phyloP scores from a whole-genome alignment of 2,329 filamentous ascomycete species.

The Microcyclospora pomicola region DNA sequence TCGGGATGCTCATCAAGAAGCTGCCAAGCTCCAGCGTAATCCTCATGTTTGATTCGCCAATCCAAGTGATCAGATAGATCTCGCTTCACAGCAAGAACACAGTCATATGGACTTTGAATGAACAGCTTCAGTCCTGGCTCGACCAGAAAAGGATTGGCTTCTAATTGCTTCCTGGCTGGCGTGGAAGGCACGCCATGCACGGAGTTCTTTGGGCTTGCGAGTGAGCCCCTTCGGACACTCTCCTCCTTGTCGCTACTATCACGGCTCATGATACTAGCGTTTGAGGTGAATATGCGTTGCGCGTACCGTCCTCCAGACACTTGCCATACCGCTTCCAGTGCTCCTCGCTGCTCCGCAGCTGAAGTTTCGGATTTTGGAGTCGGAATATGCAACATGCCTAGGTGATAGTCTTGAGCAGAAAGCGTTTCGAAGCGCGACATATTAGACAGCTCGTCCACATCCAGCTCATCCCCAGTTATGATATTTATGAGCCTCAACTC shows the following conservation, averaged over 20 bases:
- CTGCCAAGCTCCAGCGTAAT: slow-evolving; percentile 78
- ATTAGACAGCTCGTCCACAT: slow-evolving; percentile 64
- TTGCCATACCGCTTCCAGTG: slow-evolving; percentile 82
- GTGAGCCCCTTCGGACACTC: not conserved
- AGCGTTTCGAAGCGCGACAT: slow-evolving; percentile 78
- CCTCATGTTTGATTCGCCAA: slow-evolving; percentile 72
- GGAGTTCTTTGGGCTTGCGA: slow-evolving; percentile 21
- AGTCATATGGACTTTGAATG: slow-evolving; percentile 93
- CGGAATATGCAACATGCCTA: slow-evolving; percentile 67
- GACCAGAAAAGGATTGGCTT: slow-evolving; percentile 34
- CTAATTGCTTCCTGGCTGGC: slow-evolving; percentile 13
- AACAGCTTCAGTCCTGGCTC: slow-evolving; percentile 65
- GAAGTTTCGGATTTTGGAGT: slow-evolving; percentile 48
- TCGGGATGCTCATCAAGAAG: slow-evolving; percentile 81
- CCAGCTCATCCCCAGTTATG: slow-evolving; percentile 65
- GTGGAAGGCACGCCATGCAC: slow-evolving; percentile 15
- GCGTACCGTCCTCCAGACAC: slow-evolving; percentile 56
- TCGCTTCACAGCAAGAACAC: slow-evolving; percentile 77
- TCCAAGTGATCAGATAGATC: slow-evolving; percentile 72
- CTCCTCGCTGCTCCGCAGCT: slow-evolving; percentile 45
- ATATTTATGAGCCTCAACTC: slow-evolving; percentile 87
- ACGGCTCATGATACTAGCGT: slow-evolving; percentile 53
- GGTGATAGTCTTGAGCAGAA: slow-evolving; percentile 80
- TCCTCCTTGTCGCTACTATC: slow-evolving; percentile 25
- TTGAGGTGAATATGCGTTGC: slow-evolving; percentile 72